These are phyloP conservation scores for Sordariomycetes sp. DNA, from an alignment of 2,329 filamentous ascomycete species.

Conservation along the genomic window DNA sequence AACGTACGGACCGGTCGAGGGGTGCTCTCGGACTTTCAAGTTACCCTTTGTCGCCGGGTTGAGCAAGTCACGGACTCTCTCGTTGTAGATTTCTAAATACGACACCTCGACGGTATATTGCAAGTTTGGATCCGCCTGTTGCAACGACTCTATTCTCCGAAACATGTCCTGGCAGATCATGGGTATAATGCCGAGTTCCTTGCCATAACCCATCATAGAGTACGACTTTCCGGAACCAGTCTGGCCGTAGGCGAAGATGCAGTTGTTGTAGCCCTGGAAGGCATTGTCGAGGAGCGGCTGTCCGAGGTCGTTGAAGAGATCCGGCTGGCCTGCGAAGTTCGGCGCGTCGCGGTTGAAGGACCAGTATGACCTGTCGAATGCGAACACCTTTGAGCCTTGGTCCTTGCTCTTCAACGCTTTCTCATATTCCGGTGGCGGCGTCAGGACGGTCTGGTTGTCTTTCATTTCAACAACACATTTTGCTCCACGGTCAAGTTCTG, in stretches of 20 bases:
- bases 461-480: conserved; percentile 98
- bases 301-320: conserved; percentile 80
- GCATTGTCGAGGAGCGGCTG: conserved; percentile 91
- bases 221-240: conserved; percentile 98
- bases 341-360: conserved; percentile 75
- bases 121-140: conserved; percentile 54
- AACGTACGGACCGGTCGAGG: conserved; percentile 93
- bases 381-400: conserved; percentile 69
- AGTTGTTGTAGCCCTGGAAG: conserved; percentile 98
- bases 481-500: conserved; percentile 81
- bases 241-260: conserved; percentile 98
- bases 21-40: conserved; percentile 93
- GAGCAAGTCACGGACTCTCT: conserved; percentile 85
- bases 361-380: conserved; percentile 97
- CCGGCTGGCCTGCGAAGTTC: conserved; percentile 80
- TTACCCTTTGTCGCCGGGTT: conserved; percentile 95
- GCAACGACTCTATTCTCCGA: conserved; percentile 59
- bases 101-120: conserved; percentile 94
- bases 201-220: conserved; percentile 99
- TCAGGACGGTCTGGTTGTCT: conserved; percentile 77
- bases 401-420: conserved; percentile 53
- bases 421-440: conserved; percentile 56
- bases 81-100: conserved; percentile 98
- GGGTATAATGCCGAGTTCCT: conserved; percentile 90
- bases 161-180: conserved; percentile 98